Evolutionary conservation across 352 stramenopile genomes (phyloP).

Genomic region (Thalassiosira exigua): DNA sequence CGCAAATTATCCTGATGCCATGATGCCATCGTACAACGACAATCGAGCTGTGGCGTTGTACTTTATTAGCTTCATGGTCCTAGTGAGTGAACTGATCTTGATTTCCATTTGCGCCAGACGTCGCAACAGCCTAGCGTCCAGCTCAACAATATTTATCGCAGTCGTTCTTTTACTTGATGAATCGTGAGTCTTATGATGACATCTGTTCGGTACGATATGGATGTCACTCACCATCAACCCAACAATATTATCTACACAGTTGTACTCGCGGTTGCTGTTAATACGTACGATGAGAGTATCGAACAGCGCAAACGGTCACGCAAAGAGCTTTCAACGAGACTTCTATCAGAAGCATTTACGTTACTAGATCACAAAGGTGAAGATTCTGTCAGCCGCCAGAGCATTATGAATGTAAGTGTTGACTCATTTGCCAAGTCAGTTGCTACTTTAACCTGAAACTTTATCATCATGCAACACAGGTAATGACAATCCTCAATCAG

Average conservation of each 20-base stretch:
- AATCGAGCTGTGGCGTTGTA: constrained; percentile 55
- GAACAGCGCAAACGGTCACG: constrained; percentile 40
- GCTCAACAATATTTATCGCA: too few relatives aligned
- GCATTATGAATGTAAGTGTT: constrained; percentile 57
- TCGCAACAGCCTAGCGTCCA: too few relatives aligned
- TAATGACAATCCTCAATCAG: constrained; percentile 54
- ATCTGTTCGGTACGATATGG: too few relatives aligned
- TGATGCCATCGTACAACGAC: constrained; percentile 80
- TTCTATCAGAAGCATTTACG: constrained; percentile 64
- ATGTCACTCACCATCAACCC: too few relatives aligned
- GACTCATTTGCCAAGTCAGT: too few relatives aligned
- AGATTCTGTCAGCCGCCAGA: constrained; percentile 49
- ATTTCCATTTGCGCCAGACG: too few relatives aligned
- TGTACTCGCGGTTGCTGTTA: constrained; percentile 60
- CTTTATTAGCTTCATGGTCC: constrained; percentile 76
- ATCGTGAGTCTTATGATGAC: too few relatives aligned
- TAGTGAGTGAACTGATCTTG: too few relatives aligned
- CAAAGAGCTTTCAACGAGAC: constrained; percentile 42
- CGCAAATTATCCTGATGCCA: constrained; percentile 77
- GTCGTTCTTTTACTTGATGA: constrained; percentile 82
- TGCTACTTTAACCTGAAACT: constrained; percentile 45
- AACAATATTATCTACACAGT: too few relatives aligned
- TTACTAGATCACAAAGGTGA: constrained; percentile 60
- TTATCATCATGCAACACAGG: constrained; percentile 8
- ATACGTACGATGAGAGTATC: constrained; percentile 70